phyloP scores from a whole-genome alignment of 2,329 filamentous ascomycete genomes.

The Paracamarosporium sp. region DNA sequence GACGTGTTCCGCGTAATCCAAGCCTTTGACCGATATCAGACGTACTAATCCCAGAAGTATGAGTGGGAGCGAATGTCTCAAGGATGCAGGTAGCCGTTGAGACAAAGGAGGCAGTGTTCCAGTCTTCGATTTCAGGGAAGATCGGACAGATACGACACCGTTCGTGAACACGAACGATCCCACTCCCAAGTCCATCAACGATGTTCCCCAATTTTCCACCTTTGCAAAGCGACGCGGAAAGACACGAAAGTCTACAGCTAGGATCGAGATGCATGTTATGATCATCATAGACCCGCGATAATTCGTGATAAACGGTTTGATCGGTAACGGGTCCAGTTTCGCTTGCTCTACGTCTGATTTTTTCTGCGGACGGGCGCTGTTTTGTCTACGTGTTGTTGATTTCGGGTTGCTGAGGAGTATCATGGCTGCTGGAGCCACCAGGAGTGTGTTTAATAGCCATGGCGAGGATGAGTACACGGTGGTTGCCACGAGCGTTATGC shows the following conservation, averaged over 20 bases:
- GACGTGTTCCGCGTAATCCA: constrained; percentile 97
- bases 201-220: constrained; percentile 98
- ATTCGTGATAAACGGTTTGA: constrained; percentile 90
- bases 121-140: constrained; percentile 73
- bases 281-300: constrained; percentile 94
- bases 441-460: constrained; percentile 74
- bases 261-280: constrained; percentile 85
- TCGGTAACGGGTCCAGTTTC: constrained; percentile 65
- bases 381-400: constrained; percentile 20
- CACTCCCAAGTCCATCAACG: constrained; percentile 97
- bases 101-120: constrained; percentile 58
- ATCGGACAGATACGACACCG: constrained; percentile 86
- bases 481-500: constrained; percentile 79
- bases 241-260: constrained; percentile 94
- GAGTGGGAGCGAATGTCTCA: constrained; percentile 84
- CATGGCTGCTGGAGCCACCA: constrained; percentile 74
- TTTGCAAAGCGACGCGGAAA: constrained; percentile 97
- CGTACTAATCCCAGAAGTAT: constrained; percentile 80
- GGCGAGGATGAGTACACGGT: constrained; percentile 83
- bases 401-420: constrained; percentile 57
- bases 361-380: constrained; percentile 26
- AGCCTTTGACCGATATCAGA: constrained; percentile 86
- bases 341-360: constrained; percentile 25
- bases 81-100: constrained; percentile 68
- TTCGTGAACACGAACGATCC: constrained; percentile 97